Evolutionary conservation across 805 yeast species (phyloP), one percentile per base, ranked within the genome.

Genomic region (Cyberlindnera galapagoensis): DNA sequence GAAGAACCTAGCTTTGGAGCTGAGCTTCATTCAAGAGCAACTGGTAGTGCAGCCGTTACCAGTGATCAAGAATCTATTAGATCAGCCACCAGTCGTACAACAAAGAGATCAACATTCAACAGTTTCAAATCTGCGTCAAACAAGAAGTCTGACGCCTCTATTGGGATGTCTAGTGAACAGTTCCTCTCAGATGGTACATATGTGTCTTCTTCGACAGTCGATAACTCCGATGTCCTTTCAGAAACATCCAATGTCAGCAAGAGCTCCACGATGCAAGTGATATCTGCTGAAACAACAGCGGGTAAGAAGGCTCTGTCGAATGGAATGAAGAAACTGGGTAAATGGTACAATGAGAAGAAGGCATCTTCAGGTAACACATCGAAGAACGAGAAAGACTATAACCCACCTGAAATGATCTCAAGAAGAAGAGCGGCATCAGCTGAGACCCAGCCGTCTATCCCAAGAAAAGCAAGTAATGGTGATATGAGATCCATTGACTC

Each of bases 381-480:
- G 9, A 28, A 30, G 17, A 28, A 26, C 8, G 26, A 27, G 12
- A 42, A 36, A 24, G 24, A 18, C 4, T 42, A 42, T 16, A 13
- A 18, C 9, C 71, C 78, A 0, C 84, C 84, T 0, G 83, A 77
- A 47, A 78, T 78, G 85, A 78, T 78, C n/a, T 73, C 63, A 18
- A 59, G 83, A 49, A 61, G 81, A 46, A 56, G 63, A 10, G 37
- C 42, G 11, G 38, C 54, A 51, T 37, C 57, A 37, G 34, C 24
- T 16, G 36, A 29, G n/a, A 26, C 16, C 8, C 7, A 7, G 9
- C 10, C 22, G 4, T 8, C 22, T 6, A n/a, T n/a, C n/a, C n/a
- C n/a, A n/a, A 32, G 33, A 39, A 32, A 30, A 22, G 19, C 43
- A 0, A 42, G 46, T 22, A 25, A 13, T 11, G 30, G 30, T 11